Conservation (phyloP, 441 rosid genomes). For the Euphorbia celastroides region DNA sequence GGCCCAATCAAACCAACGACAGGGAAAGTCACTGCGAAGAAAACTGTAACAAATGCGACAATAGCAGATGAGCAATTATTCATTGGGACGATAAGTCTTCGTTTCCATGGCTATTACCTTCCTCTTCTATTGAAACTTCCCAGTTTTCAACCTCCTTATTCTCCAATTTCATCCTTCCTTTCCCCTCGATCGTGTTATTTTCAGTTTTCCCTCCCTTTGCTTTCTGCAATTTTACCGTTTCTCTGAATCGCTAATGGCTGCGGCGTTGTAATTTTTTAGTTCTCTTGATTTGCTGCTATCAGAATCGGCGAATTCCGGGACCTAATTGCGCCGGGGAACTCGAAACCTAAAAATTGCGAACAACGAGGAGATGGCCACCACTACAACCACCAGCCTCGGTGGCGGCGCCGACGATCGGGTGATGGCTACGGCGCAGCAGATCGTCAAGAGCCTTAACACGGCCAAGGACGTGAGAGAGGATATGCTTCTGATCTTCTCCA, state of each 20-base stretch:
- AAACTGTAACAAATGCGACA: background rate
- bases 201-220: no score
- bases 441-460: slow-evolving; percentile 88
- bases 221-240: background rate
- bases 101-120: slow-evolving; percentile 1
- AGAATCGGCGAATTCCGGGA: background rate
- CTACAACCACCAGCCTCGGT: slow-evolving; percentile 32
- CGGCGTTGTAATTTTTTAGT: background rate
- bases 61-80: background rate
- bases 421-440: slow-evolving; percentile 95
- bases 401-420: slow-evolving; percentile 84
- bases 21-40: background rate
- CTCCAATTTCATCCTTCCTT: background rate
- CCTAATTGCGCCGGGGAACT: background rate
- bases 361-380: slow-evolving; percentile 22
- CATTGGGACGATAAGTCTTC: slow-evolving; percentile 10
- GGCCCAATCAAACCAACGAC: background rate
- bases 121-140: background rate
- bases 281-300: background rate
- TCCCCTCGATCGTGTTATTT: no score
- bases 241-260: background rate
- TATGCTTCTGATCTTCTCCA: slow-evolving; percentile 88
- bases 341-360: slow-evolving; percentile 13
- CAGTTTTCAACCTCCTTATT: background rate
- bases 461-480: slow-evolving; percentile 88